Evolutionary conservation across 1,139 yeast species (phyloP), one percentile per base, ranked within the genome.

Genomic region (Candida neerlandica): DNA sequence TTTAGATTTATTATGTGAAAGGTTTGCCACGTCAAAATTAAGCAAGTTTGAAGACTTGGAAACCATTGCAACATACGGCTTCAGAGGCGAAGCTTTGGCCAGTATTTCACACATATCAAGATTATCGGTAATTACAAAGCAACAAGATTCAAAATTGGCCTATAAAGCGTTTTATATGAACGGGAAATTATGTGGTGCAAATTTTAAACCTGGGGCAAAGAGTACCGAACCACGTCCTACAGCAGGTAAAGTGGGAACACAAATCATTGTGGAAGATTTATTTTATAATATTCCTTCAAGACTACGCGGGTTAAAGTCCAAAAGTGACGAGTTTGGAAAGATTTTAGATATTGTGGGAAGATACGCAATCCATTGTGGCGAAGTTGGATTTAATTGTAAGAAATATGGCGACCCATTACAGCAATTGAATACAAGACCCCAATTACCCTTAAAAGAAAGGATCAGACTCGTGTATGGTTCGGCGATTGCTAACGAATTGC

Each of bases 191-290:
- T 70, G 71, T 14, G 70, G 73, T 0, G 59, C 72, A 9, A 72
- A 68, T 50, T 75, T 70, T 59, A 71, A 66, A 52, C 51, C 54
- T 2, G 54, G 66, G 1, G 42, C 45, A 1, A 45, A 34, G 2
- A 34, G 23, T 15, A 47, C 62, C 7, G 81, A 77, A 0, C 89
- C 95, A 0, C 80, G 80, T 55, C 91, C 97, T 0, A 77, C 82
- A 1, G 99, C 99, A 0, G 98, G 98, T 0, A 85, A 81, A 53
- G 78, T 77, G 43, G 99, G 99, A 0, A 94, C 99, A 0, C 91
- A 86, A 53, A 80, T 95, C 38, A 69, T 80, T 0, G 96, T 91
- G 5, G 97, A 91, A 62, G 97, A 94, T 63, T 71, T 95, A 51
- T 95, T 95, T 62, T 95, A 86, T 68, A 95, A 94, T 61, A 81